A percentile compares a stretch with the other conserved stretches of the same genome.
Evolutionary conservation across 2,329 filamentous ascomycete species (phyloP).

Genomic region (Alternaria sp.): DNA sequence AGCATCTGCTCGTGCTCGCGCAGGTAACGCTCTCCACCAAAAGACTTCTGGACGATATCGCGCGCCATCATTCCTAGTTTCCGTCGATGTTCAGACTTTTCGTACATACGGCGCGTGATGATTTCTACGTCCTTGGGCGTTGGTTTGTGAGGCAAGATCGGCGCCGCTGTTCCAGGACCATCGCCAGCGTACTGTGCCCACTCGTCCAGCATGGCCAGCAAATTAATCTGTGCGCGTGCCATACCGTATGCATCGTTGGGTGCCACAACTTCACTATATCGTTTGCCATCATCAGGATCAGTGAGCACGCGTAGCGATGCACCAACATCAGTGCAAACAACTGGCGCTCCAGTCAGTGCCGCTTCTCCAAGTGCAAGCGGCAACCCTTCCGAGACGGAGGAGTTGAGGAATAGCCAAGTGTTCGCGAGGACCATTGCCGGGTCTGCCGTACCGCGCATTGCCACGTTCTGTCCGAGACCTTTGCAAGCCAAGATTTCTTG

Average conservation of each 20-base stretch:
- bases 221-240: constrained; percentile 68
- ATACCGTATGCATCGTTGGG: constrained; percentile 69
- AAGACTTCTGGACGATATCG: constrained; percentile 66
- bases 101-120: constrained; percentile 67
- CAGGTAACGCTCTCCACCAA: constrained; percentile 67
- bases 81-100: constrained; percentile 64
- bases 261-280: constrained; percentile 69
- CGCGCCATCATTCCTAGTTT: constrained; percentile 67
- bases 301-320: constrained; percentile 65
- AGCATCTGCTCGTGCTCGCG: constrained; percentile 67
- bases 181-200: constrained; percentile 68
- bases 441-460: constrained; percentile 64
- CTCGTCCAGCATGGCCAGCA: constrained; percentile 68
- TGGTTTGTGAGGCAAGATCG: constrained; percentile 59
- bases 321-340: constrained; percentile 65
- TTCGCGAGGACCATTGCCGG: constrained; percentile 57
- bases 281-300: constrained; percentile 56
- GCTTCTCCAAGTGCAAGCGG: constrained; percentile 67
- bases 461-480: constrained; percentile 59
- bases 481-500: constrained; percentile 66
- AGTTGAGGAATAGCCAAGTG: constrained; percentile 60
- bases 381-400: constrained; percentile 64
- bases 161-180: constrained; percentile 46
- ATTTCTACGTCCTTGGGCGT: constrained; percentile 60
- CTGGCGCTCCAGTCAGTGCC: constrained; percentile 64